Evolutionary conservation across 495 filamentous ascomycete genomes (phyloP), one percentile per base, ranked within the genome.

Genomic region (Xylaria curta): DNA sequence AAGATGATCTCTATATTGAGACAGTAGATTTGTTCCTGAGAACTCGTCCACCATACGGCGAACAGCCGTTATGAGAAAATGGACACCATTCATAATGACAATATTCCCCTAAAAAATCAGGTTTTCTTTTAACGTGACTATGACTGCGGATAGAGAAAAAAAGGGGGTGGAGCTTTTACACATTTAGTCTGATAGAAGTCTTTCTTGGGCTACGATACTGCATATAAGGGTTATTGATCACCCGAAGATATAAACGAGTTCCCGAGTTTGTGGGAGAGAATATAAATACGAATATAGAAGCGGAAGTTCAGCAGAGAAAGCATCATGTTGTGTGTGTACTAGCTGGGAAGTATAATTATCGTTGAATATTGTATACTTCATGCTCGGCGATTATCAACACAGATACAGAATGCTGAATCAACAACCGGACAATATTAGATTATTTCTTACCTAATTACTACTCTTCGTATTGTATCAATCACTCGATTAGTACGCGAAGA

Each of bases 1-100:
- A 82, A 1, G 87, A 93, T 77, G 87, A 91, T 54, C 85, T 95
- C 12, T 97, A 95, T 76, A 76, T 91, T 31, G 91, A 94, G 72
- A 94, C 85, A 80, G 87, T 81, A 78, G 91, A 86, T 87, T 89
- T 87, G 85, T 87, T 78, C 82, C 85, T 91, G 49, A 77, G 74
- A 69, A 72, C 73, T 40, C 70, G 74, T 26, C 71, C 72, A 40
- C 76, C 68, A 17, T 70, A 73, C 19, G 63, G 74, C 56, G 76
- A 78, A 38, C 58, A 70, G 10, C 65, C 67, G 51, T 58, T 58
- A 24, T 73, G 72, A 61, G 64, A 58, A 66, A 47, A 58, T 38
- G 28, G 36, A 31, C 56, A 24, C 56, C 40, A 4, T 10, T 42
- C 17, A 13, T 28, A 44, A 44, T 31, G 72, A 8, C 15, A 42